Conservation (phyloP, 2,329 filamentous ascomycete species). For the Pseudonectria buxi region DNA sequence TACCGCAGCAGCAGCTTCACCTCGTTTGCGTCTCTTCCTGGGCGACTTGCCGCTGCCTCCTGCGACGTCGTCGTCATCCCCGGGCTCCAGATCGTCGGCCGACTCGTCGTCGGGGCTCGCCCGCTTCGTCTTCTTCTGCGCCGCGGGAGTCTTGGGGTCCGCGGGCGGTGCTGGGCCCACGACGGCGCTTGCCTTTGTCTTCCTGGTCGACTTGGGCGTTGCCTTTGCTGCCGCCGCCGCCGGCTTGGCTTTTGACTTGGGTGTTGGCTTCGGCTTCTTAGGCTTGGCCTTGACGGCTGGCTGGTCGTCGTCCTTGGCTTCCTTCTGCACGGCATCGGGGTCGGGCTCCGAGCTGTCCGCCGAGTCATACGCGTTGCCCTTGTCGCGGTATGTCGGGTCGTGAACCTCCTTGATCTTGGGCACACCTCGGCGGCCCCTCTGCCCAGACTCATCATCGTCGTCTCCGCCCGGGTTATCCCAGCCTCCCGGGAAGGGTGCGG, state of each 20-base stretch:
- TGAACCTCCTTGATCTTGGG: conserved; percentile 1
- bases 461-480: conserved; percentile 13
- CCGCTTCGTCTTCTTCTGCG: no score
- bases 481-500: conserved; percentile 13
- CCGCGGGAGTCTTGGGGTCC: no score
- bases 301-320: background rate
- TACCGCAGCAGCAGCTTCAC: background rate
- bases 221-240: no score
- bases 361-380: conserved; percentile 10
- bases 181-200: no score
- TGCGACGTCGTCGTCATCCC: conserved; percentile 12
- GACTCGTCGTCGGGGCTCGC: conserved; percentile 9
- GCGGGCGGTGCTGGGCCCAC: no score
- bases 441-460: background rate
- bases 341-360: conserved; percentile 11
- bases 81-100: conserved; percentile 12
- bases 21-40: background rate
- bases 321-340: conserved; percentile 11
- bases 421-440: background rate
- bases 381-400: conserved; percentile 15
- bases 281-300: no score
- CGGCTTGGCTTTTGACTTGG: no score
- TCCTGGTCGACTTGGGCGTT: no score
- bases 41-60: conserved; percentile 1
- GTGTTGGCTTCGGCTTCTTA: no score